A percentile compares a stretch with the other conserved stretches of the same genome.
Evolutionary conservation across 2,329 filamentous ascomycete species (phyloP).

Genomic region (Dendrostoma leiphaemia): DNA sequence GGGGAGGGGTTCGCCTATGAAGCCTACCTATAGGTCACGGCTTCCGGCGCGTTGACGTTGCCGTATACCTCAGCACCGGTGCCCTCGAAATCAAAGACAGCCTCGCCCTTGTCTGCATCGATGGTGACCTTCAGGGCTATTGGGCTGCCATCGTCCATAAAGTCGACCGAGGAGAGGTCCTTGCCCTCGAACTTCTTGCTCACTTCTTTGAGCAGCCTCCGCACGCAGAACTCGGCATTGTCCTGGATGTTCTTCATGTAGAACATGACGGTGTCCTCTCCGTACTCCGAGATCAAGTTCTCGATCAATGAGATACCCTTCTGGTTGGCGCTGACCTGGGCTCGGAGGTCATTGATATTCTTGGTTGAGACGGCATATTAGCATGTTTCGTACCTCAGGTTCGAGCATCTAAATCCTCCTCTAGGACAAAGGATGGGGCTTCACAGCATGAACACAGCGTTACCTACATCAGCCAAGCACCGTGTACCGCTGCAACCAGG

Average conservation of each 20-base stretch:
- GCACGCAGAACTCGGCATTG: slow-evolving; percentile 75
- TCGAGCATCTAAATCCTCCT: too few relatives aligned
- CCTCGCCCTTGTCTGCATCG: slow-evolving; percentile 69
- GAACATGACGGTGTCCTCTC: slow-evolving; percentile 72
- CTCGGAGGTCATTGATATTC: slow-evolving; percentile 85
- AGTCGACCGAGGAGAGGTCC: slow-evolving; percentile 73
- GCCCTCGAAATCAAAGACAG: slow-evolving; percentile 73
- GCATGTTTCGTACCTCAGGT: too few relatives aligned
- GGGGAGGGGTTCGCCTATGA: fast-evolving
- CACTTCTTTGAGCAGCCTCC: slow-evolving; percentile 71
- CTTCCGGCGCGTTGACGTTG: slow-evolving; percentile 76
- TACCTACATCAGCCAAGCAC: slow-evolving; percentile 74
- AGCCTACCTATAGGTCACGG: slow-evolving; percentile 62
- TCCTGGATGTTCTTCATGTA: slow-evolving; percentile 83
- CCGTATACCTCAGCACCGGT: slow-evolving; percentile 75
- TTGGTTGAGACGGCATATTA: too few relatives aligned
- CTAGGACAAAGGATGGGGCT: too few relatives aligned
- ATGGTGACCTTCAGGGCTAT: slow-evolving; percentile 76
- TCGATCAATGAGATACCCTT: slow-evolving; percentile 80
- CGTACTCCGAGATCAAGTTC: slow-evolving; percentile 73
- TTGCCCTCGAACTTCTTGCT: slow-evolving; percentile 65
- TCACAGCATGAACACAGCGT: too few relatives aligned
- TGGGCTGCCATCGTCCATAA: slow-evolving; percentile 83
- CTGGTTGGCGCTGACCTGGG: slow-evolving; percentile 82
- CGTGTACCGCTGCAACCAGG: slow-evolving; percentile 76